Evolutionary conservation across 371 early-diverging fungal genomes (phyloP), one percentile per base, ranked within the genome.

Genomic region (Apophysomyces elegans): DNA sequence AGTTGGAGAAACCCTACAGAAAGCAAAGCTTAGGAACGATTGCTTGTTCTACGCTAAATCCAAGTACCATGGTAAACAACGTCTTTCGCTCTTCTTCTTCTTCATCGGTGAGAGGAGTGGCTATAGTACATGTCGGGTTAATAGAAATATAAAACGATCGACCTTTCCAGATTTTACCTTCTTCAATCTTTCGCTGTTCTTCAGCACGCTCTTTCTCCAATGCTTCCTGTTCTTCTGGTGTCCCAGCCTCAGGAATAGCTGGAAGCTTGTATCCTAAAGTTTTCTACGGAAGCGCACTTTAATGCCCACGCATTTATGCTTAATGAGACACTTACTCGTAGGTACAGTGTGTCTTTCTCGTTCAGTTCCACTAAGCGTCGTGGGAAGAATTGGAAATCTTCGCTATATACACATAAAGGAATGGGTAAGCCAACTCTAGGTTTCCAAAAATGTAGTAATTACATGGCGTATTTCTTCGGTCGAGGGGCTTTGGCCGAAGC

Each of bases 381-480:
- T 18, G 96, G 95, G 74, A 86, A 96, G 79, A 99, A 99, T 76
- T 99, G 98, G 79, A 92, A 96, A 60, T 98, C 98, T 58, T 85
- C 76, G 54, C 77, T 76, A 69, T 12, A 56, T 26, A 65, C 54
- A 7, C 46, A 62, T 26, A 72, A 61, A 59, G 69, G 63, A 61
- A 67, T 36, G 37, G 39, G 73, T 65, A 72, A 26, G 32, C 1
- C 32, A 26, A 26, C 32, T 26, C 64, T n/a, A 36, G 6, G 36
- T 47, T 9, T 37, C 18, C 7, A 38, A 21, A 62, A 36, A 69
- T 58, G 16, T 26, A 47, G 9, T 47, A 74, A 59, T 45, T 65
- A 78, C 60, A 83, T 77, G 47, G 68, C 79, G 47, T 83, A 73
- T 56, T 81, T 88, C 73, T 86, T 89, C 21, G 90, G 83, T 39